Base-by-base conservation (phyloP, 2,329 filamentous ascomycete genomes). In the Cladosporium sp. region DNA sequence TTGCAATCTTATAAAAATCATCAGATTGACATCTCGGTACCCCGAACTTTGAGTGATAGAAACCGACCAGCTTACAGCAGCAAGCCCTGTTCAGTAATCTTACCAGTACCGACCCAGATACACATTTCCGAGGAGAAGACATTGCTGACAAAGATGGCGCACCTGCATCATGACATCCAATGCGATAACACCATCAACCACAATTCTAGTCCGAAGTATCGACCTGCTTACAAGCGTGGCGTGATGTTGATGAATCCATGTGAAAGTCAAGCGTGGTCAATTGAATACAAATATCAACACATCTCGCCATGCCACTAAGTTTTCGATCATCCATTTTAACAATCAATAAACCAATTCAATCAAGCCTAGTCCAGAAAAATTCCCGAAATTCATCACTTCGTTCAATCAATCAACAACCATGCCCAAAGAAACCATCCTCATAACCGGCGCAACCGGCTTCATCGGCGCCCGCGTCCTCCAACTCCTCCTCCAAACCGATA, bases 401-500 rank as follows among this genome's bases (percentile, higher is more conserved):
- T 15, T n/a, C 15, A 8, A 15, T 27, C n/a, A 4, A 29, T 41
- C 15, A 2, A n/a, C 3, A n/a, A 27, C 11, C 36, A 48, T 48
- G 36, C 18, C 35, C 18, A 48, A 48, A 48, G 43, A 48, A 5
- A 38, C 18, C 12, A 27, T 48, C 25, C 22, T 50, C 38, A 42
- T 50, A 7, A 50, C 47, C 11, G 47, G 47, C 20, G 47, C 38
- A 12, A 50, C 47, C 12, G 47, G 47, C 20, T 50, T 50, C 39
- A 38, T 50, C 15, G 47, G 39, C 15, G 32, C 30, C 19, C 48
- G 38, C 9, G 40, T 38, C 19, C 32, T 50, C 11, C 38, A 50
- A 18, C 7, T 42, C 9, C 20, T 43, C 12, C 38, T 50, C 33
- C 9, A 43, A 30, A 19, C 29, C 18, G 59, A 58, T 27, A 62